Percentiles rank a stretch among this genome's conserved stretches.
phyloP scores from a whole-genome alignment of 768 basidiomycete species.

The Mycena metata region DNA sequence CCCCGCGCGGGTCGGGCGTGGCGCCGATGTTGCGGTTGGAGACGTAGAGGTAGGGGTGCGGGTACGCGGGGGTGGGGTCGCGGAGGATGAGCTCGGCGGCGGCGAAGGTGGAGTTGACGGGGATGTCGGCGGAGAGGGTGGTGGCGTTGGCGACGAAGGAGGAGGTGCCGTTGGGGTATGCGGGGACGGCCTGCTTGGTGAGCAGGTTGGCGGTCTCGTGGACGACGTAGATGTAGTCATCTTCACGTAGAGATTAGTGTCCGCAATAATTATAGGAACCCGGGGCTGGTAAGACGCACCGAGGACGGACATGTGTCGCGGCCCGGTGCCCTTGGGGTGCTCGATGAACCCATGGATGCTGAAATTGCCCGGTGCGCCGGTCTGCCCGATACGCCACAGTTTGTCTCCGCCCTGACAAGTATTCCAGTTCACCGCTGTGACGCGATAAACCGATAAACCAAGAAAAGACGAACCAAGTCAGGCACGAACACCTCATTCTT shows the following conservation, averaged over 20 bases:
- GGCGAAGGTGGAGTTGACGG: slow-evolving; percentile 57
- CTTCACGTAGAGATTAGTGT: not conserved
- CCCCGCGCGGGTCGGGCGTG: slow-evolving; percentile 63
- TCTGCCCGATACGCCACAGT: slow-evolving; percentile 57
- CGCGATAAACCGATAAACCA: not conserved
- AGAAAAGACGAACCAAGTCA: slow-evolving; percentile 53
- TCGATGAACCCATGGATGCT: slow-evolving; percentile 57
- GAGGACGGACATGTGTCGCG: slow-evolving; percentile 55
- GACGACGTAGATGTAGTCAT: slow-evolving; percentile 25
- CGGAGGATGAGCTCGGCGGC: slow-evolving; percentile 78
- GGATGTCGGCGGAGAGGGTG: slow-evolving; percentile 61
- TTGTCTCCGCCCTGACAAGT: slow-evolving; percentile 61
- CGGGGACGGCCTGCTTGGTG: slow-evolving; percentile 69
- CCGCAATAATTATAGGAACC: slow-evolving; percentile 19
- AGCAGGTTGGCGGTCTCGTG: slow-evolving; percentile 44
- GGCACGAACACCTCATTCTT: slow-evolving; percentile 58
- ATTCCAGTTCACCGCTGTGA: not conserved
- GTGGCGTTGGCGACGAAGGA: slow-evolving; percentile 62
- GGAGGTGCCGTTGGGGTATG: slow-evolving; percentile 64
- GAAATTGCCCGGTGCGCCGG: slow-evolving; percentile 50
- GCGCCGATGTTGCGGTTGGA: slow-evolving; percentile 77
- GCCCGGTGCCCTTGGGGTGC: slow-evolving; percentile 60
- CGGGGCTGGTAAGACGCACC: slow-evolving; percentile 17
- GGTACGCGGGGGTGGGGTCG: slow-evolving; percentile 58
- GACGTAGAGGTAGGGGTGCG: slow-evolving; percentile 69